Evolutionary conservation across 2,329 filamentous ascomycete genomes (phyloP).

Genomic region (Rutstroemia sp.): DNA sequence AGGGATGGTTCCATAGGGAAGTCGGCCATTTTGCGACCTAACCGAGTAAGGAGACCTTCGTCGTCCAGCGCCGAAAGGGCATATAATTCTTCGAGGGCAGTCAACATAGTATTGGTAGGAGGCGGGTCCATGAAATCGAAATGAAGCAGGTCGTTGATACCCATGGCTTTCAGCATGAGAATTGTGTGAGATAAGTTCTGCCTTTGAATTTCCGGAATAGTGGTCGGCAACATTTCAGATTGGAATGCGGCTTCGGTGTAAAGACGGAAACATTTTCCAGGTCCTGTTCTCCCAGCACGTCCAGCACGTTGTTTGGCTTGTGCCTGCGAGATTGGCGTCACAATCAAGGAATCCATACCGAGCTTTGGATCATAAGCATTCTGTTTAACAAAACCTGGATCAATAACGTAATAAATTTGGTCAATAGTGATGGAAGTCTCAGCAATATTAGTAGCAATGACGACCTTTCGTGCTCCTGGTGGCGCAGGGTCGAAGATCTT

Average conservation of each 20-base stretch:
- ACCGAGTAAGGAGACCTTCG: constrained; percentile 81
- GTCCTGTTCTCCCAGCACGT: constrained; percentile 97
- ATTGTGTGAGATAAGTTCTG: constrained; percentile 95
- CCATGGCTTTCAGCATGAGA: constrained; percentile 92
- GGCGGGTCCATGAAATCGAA: constrained; percentile 99
- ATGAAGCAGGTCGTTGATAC: constrained; percentile 90
- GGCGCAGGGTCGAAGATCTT: constrained; percentile 91
- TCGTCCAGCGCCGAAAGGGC: constrained; percentile 95
- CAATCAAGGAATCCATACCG: constrained; percentile 88
- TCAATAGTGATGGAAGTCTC: constrained; percentile 97
- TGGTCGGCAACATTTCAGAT: constrained; percentile 95
- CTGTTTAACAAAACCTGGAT: constrained; percentile 97
- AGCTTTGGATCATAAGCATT: constrained; percentile 98
- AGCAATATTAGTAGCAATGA: constrained; percentile 95
- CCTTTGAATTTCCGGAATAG: constrained; percentile 88
- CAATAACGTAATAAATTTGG: constrained; percentile 98
- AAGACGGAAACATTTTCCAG: constrained; percentile 95
- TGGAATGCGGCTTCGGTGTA: constrained; percentile 97
- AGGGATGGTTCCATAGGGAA: constrained; percentile 92
- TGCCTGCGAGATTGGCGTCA: constrained; percentile 95
- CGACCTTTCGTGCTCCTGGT: constrained; percentile 78
- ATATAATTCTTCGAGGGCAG: constrained; percentile 93
- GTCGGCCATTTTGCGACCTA: constrained; percentile 84
- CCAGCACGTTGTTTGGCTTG: constrained; percentile 95
- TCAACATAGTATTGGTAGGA: constrained; percentile 96